phyloP scores from a whole-genome alignment of 1,139 yeast species.

The Suhomyces terraborum region DNA sequence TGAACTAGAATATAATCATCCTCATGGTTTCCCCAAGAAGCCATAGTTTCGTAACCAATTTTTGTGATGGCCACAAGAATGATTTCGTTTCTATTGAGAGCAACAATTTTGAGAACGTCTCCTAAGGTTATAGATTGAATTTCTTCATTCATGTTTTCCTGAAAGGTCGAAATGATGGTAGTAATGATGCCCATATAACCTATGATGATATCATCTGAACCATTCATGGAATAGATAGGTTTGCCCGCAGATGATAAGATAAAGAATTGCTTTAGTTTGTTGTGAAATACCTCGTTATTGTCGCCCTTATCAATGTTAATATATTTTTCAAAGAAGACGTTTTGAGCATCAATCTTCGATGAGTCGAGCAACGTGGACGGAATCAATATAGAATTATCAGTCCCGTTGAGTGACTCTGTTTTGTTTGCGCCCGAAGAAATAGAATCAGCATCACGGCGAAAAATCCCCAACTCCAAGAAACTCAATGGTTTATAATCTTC shows the following conservation, averaged over 20 bases:
- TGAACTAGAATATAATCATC: conserved; percentile 42
- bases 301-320: conserved; percentile 26
- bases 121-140: conserved; percentile 32
- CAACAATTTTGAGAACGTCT: conserved; percentile 53
- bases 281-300: conserved; percentile 36
- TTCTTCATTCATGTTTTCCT: conserved; percentile 40
- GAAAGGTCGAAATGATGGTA: conserved; percentile 64
- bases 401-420: too few species aligned
- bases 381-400: background rate
- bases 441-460: conserved; percentile 1
- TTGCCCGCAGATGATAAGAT: conserved; percentile 91
- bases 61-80: conserved; percentile 73
- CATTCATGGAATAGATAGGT: conserved; percentile 83
- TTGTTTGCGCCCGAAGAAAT: too few species aligned
- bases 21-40: conserved; percentile 15
- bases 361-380: background rate
- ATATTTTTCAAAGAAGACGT: conserved; percentile 17
- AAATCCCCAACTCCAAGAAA: conserved; percentile 16
- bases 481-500: conserved; percentile 4
- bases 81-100: conserved; percentile 67
- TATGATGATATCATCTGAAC: conserved; percentile 67
- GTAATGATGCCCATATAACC: conserved; percentile 78
- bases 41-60: conserved; percentile 34
- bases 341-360: background rate
- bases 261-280: conserved; percentile 66